Percentiles rank a stretch among this genome's conserved stretches.
phyloP scores from a whole-genome alignment of 2,329 filamentous ascomycete species.

The Leptoxyphium fumago region DNA sequence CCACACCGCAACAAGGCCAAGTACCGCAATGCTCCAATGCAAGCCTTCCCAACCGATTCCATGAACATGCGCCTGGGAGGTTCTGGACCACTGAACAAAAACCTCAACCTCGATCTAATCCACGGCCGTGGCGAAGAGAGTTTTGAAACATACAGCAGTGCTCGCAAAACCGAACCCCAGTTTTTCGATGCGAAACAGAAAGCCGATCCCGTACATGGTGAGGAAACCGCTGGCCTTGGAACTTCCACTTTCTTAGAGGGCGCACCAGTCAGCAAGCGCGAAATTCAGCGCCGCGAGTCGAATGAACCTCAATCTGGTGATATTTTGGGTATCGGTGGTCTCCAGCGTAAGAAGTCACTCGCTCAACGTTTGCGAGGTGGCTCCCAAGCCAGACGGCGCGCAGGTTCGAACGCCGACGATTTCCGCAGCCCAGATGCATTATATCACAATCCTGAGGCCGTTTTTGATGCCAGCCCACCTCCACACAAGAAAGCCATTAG shows the following conservation, averaged over 20 bases:
- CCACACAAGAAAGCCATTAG: slow-evolving; percentile 18
- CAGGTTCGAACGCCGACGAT: slow-evolving; percentile 23
- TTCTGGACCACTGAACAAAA: slow-evolving; percentile 65
- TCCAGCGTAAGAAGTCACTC: slow-evolving; percentile 86
- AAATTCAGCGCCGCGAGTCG: slow-evolving; percentile 60
- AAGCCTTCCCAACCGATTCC: slow-evolving; percentile 85
- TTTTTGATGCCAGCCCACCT: slow-evolving; percentile 8
- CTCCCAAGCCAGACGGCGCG: slow-evolving; percentile 52
- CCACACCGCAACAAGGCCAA: slow-evolving; percentile 82
- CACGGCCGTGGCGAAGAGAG: slow-evolving; percentile 77
- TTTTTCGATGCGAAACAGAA: slow-evolving; percentile 53
- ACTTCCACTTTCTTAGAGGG: slow-evolving; percentile 94
- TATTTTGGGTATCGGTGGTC: slow-evolving; percentile 31
- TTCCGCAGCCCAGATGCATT: slow-evolving; percentile 40
- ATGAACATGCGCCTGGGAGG: slow-evolving; percentile 87
- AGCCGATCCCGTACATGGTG: slow-evolving; percentile 64
- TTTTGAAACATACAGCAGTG: slow-evolving; percentile 60
- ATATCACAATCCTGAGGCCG: slow-evolving; percentile 15
- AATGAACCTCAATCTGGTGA: slow-evolving; percentile 40
- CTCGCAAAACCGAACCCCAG: slow-evolving; percentile 23
- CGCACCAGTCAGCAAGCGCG: slow-evolving; percentile 67
- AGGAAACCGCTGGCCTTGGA: slow-evolving; percentile 69
- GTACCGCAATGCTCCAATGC: slow-evolving; percentile 76
- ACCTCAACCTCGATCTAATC: slow-evolving; percentile 75
- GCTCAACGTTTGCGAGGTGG: slow-evolving; percentile 83